phyloP scores from a whole-genome alignment of 2,329 filamentous ascomycete species.

The Scedosporium dehoogii region DNA sequence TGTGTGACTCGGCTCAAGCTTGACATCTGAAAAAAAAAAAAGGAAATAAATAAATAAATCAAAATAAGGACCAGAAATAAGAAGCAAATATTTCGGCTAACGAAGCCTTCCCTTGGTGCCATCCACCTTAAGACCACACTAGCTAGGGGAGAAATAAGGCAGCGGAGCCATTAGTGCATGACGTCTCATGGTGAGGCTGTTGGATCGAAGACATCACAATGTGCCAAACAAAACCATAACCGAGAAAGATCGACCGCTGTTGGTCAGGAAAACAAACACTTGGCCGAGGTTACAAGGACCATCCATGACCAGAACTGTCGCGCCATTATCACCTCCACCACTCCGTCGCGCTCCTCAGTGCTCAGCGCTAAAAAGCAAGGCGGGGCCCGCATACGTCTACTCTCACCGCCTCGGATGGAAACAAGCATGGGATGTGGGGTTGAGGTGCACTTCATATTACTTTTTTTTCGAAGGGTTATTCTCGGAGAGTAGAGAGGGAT shows the following conservation, averaged over 20 bases:
- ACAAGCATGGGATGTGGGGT: background rate
- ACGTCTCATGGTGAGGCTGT: too few relatives aligned
- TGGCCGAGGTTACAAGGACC: too few relatives aligned
- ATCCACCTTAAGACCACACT: too few relatives aligned
- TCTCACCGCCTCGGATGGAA: background rate
- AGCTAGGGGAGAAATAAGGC: too few relatives aligned
- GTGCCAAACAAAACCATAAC: too few relatives aligned
- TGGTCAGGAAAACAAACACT: too few relatives aligned
- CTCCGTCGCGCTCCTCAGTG: background rate
- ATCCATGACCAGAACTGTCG: background rate
- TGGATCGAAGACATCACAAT: too few relatives aligned
- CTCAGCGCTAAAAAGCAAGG: background rate
- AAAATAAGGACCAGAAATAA: background rate
- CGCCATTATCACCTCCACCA: background rate
- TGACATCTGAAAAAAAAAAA: background rate
- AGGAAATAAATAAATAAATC: background rate
- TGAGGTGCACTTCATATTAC: background rate
- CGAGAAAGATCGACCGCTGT: too few relatives aligned
- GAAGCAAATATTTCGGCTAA: background rate
- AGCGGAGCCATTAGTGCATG: too few relatives aligned
- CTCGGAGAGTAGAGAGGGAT: background rate
- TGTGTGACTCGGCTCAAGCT: background rate
- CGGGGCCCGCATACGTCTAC: background rate
- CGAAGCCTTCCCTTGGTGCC: too few relatives aligned
- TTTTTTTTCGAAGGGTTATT: background rate